These are phyloP conservation scores for Vigna radiata DNA, from an alignment of 306 rosid genomes.

Conservation along the genomic window DNA sequence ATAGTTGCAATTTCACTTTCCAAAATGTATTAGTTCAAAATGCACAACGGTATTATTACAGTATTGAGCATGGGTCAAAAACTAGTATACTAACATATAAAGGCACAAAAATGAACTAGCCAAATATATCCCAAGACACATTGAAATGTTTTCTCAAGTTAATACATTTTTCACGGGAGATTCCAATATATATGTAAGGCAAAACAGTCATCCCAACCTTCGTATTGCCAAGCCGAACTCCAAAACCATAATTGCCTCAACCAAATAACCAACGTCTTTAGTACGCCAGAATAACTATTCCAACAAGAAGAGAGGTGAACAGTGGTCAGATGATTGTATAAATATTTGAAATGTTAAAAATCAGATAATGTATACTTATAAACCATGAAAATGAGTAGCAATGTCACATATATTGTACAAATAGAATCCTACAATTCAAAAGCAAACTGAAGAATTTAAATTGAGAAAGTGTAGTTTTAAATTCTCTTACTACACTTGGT, in stretches of 20 bases:
- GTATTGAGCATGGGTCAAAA: background rate
- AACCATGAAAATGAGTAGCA: conserved; percentile 23
- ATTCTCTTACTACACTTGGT: conserved; percentile 5
- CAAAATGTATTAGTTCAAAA: conserved; percentile 9
- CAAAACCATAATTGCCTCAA: conserved; percentile 92
- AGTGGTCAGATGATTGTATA: conserved; percentile 30
- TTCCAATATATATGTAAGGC: background rate
- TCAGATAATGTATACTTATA: conserved; percentile 13
- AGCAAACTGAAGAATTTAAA: conserved; percentile 22
- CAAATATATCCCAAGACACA: conserved; percentile 25
- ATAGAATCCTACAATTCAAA: conserved; percentile 5
- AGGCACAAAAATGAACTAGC: conserved; percentile 1
- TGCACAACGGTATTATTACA: background rate
- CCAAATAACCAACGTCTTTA: conserved; percentile 70
- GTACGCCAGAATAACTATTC: conserved; percentile 89
- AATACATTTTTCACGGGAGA: conserved; percentile 28
- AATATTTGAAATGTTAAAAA: conserved; percentile 10
- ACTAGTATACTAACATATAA: conserved; percentile 9
- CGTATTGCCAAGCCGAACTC: conserved; percentile 88
- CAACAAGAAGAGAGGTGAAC: conserved; percentile 37
- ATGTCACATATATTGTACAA: conserved; percentile 10
- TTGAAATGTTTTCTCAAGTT: conserved; percentile 20
- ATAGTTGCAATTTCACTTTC: conserved; percentile 1
- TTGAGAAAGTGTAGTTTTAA: conserved; percentile 2
- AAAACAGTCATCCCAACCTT: conserved; percentile 62